Evolutionary conservation across 2,329 filamentous ascomycete species (phyloP).

Genomic region (Stagonosporopsis rhizophila): DNA sequence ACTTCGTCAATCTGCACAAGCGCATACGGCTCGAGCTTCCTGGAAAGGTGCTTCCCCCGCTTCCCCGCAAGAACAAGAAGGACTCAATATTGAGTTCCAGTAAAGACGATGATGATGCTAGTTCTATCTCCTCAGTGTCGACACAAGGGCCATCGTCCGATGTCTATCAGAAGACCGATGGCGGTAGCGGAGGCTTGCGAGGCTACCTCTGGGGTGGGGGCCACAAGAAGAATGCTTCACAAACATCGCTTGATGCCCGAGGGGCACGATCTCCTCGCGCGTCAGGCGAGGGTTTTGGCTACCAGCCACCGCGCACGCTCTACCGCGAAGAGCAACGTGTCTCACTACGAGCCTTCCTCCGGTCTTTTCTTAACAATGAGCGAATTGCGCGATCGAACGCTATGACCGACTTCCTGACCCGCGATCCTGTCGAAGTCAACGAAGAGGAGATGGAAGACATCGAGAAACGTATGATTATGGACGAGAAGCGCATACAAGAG

Average conservation of each 20-base stretch:
- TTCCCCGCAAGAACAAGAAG: slow-evolving; percentile 92
- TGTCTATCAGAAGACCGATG: slow-evolving; percentile 40
- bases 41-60: slow-evolving; percentile 83
- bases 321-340: slow-evolving; percentile 91
- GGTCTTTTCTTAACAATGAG: slow-evolving; percentile 82
- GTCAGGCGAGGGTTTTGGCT: slow-evolving; percentile 41
- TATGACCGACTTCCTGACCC: slow-evolving; percentile 82
- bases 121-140: slow-evolving; percentile 81
- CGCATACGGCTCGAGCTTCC: slow-evolving; percentile 83
- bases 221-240: slow-evolving; percentile 53
- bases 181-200: slow-evolving; percentile 52
- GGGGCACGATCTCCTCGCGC: slow-evolving; percentile 40
- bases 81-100: slow-evolving; percentile 67
- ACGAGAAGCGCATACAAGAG: slow-evolving; percentile 88
- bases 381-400: slow-evolving; percentile 83
- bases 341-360: slow-evolving; percentile 88
- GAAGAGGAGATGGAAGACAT: slow-evolving; percentile 89
- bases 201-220: slow-evolving; percentile 52
- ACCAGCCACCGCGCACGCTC: slow-evolving; percentile 62
- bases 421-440: slow-evolving; percentile 73
- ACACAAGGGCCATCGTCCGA: slow-evolving; percentile 64
- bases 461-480: slow-evolving; percentile 77
- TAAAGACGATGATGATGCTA: slow-evolving; percentile 71
- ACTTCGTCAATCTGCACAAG: slow-evolving; percentile 83
- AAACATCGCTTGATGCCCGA: slow-evolving; percentile 45